Base-by-base conservation (phyloP, 305 asterid species). In the Petunia hybrid region DNA sequence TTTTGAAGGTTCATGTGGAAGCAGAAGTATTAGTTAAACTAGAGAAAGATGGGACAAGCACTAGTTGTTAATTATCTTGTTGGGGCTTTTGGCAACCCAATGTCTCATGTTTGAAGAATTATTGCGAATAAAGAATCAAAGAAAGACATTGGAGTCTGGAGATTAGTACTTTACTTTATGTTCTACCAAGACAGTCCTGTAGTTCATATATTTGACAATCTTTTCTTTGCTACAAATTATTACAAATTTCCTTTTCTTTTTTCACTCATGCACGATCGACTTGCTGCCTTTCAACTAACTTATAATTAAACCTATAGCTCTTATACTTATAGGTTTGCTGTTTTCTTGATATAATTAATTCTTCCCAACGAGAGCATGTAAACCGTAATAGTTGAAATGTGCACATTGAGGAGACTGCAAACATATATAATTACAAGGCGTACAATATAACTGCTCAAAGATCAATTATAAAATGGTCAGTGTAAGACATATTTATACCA, bases 151-250 rank as follows among this genome's bases (percentile, higher is more conserved):
- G 38, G 40, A 63, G 3, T 22, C 31, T 22, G 31, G 31, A 22
- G 31, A 22, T 22, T 22, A 4, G 38, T 39, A 36, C 0, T 22
- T 10, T 46, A 12, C 36, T 43, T 59, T 79, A 83, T 82, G 83
- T 66, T 85, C 69, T 79, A 68, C 79, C 78, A 46, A 83, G 87
- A 79, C 68, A 38, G 39, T 61, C 38, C 70, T 79, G 82, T 79
- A 75, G 81, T 85, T 79, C 87, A 85, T 79, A 85, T 41, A 85
- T 41, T 65, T 14, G 85, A 78, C 83, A 79, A 14, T 53, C 53
- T 6, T 63, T 16, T 41, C 46, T 41, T 59, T 40, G 39, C 12
- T 59, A 57, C 31, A 22, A 22, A 22, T 22, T 22, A 22, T 22
- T 22, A 22, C 31, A 55, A 36, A 75, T 48, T 75, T 4, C 45